Evolutionary conservation across 345 rosid genomes (phyloP).

Genomic region (Sisymbrium irio): DNA sequence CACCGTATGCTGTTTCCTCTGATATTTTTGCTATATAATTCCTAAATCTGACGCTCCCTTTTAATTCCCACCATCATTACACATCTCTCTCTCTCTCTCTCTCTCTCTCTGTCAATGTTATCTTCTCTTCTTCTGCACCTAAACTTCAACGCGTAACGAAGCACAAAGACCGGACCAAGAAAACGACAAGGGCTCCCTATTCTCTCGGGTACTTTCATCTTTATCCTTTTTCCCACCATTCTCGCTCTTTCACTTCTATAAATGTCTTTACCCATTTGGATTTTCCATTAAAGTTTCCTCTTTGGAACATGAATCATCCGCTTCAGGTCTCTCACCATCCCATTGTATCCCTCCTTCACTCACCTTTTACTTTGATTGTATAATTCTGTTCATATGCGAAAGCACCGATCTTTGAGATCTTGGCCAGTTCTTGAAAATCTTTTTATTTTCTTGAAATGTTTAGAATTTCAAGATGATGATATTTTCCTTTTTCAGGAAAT

Average conservation of each 20-base stretch:
- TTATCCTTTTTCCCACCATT: conserved; percentile 7
- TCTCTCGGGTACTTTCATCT: conserved; percentile 26
- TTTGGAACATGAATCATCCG: not conserved
- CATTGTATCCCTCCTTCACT: not conserved
- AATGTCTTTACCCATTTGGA: conserved; percentile 8
- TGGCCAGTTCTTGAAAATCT: not conserved
- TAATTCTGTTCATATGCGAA: not conserved
- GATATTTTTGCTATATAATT: conserved; percentile 14
- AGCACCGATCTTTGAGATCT: conserved; percentile 26
- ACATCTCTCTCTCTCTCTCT: not conserved
- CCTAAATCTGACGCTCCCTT: conserved; percentile 18
- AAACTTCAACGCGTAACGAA: conserved; percentile 21
- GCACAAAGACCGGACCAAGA: not conserved
- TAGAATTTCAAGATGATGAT: not conserved
- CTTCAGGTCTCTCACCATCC: conserved; percentile 15
- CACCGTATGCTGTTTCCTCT: not conserved
- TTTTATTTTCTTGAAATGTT: not conserved
- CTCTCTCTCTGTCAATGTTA: conserved; percentile 10
- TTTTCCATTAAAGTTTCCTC: not conserved
- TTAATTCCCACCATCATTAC: not conserved
- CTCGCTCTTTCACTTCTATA: not conserved
- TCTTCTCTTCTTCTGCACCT: conserved; percentile 30
- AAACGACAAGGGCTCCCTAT: conserved; percentile 20
- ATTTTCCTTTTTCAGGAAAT: not conserved
- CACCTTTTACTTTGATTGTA: not conserved